These are phyloP conservation scores for Microstroma glucosiphilum DNA, from an alignment of 1,284 basidiomycete genomes.

Conservation along the genomic window DNA sequence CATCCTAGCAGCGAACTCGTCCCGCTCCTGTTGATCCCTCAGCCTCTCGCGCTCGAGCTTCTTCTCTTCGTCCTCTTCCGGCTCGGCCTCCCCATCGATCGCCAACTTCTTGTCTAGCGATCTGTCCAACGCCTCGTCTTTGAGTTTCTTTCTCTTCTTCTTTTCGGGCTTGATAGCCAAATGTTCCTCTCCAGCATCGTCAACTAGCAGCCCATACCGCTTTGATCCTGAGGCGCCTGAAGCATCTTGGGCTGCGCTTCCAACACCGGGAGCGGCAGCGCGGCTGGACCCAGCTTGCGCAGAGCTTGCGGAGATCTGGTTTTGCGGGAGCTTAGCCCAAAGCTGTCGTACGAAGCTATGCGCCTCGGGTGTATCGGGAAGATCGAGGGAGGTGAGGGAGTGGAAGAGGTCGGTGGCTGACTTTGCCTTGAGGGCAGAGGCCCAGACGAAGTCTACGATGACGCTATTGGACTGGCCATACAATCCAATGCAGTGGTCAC, in stretches of 20 bases:
- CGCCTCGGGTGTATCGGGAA: constrained; percentile 71
- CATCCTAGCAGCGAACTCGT: constrained; percentile 85
- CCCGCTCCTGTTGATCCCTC: constrained; percentile 76
- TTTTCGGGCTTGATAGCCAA: constrained; percentile 39
- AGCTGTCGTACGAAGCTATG: constrained; percentile 73
- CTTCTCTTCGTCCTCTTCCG: constrained; percentile 59
- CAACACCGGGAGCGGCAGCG: constrained; percentile 61
- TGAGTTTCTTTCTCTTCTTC: constrained; percentile 59
- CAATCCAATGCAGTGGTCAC: constrained; percentile 37
- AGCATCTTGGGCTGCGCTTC: constrained; percentile 58
- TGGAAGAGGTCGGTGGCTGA: constrained; percentile 70
- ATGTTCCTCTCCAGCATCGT: constrained; percentile 28
- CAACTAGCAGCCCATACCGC: constrained; percentile 34
- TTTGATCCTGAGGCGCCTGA: constrained; percentile 21
- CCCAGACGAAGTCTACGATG: constrained; percentile 38
- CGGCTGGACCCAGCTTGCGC: constrained; percentile 52
- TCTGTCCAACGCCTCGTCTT: constrained; percentile 47
- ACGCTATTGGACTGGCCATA: constrained; percentile 43
- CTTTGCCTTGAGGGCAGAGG: constrained; percentile 68
- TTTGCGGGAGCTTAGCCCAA: constrained; percentile 64
- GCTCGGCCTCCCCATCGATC: constrained; percentile 24
- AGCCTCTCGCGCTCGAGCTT: constrained; percentile 68
- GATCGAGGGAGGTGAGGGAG: constrained; percentile 67
- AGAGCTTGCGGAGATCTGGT: not conserved
- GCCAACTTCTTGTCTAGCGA: not conserved